Percentiles rank a stretch among this genome's conserved stretches.
Conservation (phyloP, 2,329 filamentous ascomycete species). For the Falciphora oryzae region DNA sequence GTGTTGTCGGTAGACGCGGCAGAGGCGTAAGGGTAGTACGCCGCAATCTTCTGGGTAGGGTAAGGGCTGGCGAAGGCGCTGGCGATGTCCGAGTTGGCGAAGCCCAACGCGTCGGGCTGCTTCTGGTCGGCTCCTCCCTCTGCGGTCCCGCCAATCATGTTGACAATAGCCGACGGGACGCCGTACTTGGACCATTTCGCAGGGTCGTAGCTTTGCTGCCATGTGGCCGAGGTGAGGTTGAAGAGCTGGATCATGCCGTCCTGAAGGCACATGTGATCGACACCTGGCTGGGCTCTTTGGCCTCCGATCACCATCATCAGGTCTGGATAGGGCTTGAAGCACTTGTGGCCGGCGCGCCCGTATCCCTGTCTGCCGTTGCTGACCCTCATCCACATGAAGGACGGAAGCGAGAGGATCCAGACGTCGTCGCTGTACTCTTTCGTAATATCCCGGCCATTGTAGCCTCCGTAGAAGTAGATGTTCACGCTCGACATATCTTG, state of each 20-base stretch:
- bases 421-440: slow-evolving; percentile 56
- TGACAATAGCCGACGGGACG: slow-evolving; percentile 59
- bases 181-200: slow-evolving; percentile 57
- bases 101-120: slow-evolving; percentile 52
- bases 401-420: slow-evolving; percentile 75
- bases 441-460: slow-evolving; percentile 42
- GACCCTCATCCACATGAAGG: slow-evolving; percentile 69
- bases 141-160: slow-evolving; percentile 61
- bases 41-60: slow-evolving; percentile 47
- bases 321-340: slow-evolving; percentile 68
- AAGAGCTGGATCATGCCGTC: slow-evolving; percentile 58
- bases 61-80: slow-evolving; percentile 52
- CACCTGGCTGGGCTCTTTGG: slow-evolving; percentile 20
- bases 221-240: slow-evolving; percentile 63
- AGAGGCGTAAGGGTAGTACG: slow-evolving; percentile 54
- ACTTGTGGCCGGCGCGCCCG: slow-evolving; percentile 67
- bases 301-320: slow-evolving; percentile 79
- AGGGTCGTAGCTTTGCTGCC: slow-evolving; percentile 67
- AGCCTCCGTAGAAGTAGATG: slow-evolving; percentile 81
- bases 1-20: slow-evolving; percentile 24
- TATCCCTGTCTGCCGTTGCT: slow-evolving; percentile 40
- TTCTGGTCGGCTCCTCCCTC: slow-evolving; percentile 66
- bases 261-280: slow-evolving; percentile 37
- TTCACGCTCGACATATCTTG: slow-evolving; percentile 70
- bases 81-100: slow-evolving; percentile 42